A percentile compares a stretch with the other conserved stretches of the same genome.
Evolutionary conservation across 306 rosid species (phyloP).

Genomic region (Cucurbita argyrosperma): DNA sequence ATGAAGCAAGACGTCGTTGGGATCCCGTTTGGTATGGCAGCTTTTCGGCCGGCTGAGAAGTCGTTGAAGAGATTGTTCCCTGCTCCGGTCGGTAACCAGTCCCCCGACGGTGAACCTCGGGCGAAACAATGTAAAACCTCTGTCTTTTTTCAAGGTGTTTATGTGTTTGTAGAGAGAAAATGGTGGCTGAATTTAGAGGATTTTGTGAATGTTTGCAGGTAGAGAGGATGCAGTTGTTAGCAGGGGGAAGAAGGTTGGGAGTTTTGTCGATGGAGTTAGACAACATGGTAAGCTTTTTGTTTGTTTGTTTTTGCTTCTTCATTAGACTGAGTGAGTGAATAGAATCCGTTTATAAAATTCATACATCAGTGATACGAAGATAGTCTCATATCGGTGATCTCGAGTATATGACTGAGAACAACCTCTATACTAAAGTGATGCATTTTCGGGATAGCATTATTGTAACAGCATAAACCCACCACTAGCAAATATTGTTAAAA

Average conservation of each 20-base stretch:
- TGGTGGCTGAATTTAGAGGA: background rate
- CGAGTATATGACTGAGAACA: background rate
- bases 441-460: background rate
- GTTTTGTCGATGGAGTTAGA: constrained; percentile 18
- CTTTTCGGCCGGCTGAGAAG: constrained; percentile 6
- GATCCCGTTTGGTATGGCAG: constrained; percentile 13
- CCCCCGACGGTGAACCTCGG: constrained; percentile 5
- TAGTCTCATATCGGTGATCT: background rate
- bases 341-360: background rate
- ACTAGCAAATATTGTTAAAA: too few relatives aligned
- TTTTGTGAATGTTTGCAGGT: constrained; percentile 10
- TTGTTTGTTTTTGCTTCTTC: background rate
- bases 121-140: constrained; percentile 11
- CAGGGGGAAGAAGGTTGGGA: constrained; percentile 17
- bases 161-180: background rate
- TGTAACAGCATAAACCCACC: too few relatives aligned
- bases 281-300: constrained; percentile 18
- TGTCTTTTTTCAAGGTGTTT: background rate
- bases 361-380: background rate
- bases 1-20: constrained; percentile 14
- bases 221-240: constrained; percentile 9
- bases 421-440: background rate
- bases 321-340: background rate
- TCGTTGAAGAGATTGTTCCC: constrained; percentile 18
- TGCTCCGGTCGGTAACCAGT: constrained; percentile 6